A percentile compares a stretch with the other conserved stretches of the same genome.
phyloP scores from a whole-genome alignment of 192 early-diverging fungal species.

The Rhizophagus sp. region DNA sequence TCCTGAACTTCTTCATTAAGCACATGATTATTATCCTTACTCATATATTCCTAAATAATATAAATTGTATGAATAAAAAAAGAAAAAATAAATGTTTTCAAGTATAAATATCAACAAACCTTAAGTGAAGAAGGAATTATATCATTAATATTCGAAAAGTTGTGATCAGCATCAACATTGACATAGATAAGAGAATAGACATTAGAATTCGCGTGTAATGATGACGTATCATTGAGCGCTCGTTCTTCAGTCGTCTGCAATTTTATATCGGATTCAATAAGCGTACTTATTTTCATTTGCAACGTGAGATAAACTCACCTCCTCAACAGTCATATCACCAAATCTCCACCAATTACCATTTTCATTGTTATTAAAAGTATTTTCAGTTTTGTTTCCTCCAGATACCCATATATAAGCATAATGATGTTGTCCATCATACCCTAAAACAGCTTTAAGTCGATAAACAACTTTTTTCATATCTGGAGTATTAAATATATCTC shows the following conservation, averaged over 20 bases:
- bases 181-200: slow-evolving; percentile 18
- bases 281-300: neutral
- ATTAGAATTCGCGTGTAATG: neutral
- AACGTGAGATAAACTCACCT: neutral
- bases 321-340: neutral
- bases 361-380: neutral
- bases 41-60: neutral
- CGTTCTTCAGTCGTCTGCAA: neutral
- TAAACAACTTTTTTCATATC: slow-evolving; percentile 12
- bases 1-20: neutral
- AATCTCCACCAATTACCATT: slow-evolving; percentile 16
- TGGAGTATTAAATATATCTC: neutral
- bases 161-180: neutral
- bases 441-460: slow-evolving; percentile 1
- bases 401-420: slow-evolving; percentile 21
- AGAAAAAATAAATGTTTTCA: neutral
- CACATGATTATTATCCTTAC: slow-evolving; percentile 6
- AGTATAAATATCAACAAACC: neutral
- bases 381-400: neutral
- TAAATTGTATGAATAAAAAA: neutral
- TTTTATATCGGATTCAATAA: neutral
- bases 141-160: neutral
- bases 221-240: neutral
- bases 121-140: slow-evolving; percentile 3
- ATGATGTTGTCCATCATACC: neutral